Base-by-base conservation (phyloP, 768 basidiomycete species). In the Mycena chlorophos region DNA sequence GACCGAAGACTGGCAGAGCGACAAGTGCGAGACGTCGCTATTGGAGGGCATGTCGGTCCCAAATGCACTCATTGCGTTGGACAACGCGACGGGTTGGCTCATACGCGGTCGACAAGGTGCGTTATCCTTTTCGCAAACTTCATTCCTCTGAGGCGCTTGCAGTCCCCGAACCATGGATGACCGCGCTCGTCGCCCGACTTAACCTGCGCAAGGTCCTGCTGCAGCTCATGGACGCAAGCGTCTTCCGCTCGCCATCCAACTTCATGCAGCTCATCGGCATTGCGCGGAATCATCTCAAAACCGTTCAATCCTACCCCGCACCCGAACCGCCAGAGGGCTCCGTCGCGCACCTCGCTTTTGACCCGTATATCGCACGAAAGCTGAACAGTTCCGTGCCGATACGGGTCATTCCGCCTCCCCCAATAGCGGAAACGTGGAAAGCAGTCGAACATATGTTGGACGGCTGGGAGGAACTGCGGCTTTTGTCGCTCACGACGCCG, bases 1-100 rank as follows among this genome's bases (percentile, higher is more conserved):
- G 91, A 76, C 82, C 57, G 92, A 94, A 76, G 91, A 94, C 63
- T 92, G 90, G 86, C 90, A 92, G 68, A 80, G 88, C 54, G 94
- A 97, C 60, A 94, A 94, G 71, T 88, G 86, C 63, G 92, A 92
- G 19, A 78, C 95, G 0, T 82, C 85, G 0, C 74, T 95, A 4
- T 75, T 86, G 10, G 89, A 94, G 70, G 76, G 78, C 5, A 68
- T 86, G 25, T 78, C 83, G 17, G 79, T 82, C 17, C 73, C 74
- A 45, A 77, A 79, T 53, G 69, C 89, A 23, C 55, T 87, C 5
- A 68, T 73, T 17, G 73, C 75, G 51, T 68, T 94, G 16, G 84
- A 89, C 37, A 76, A 80, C 13, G 88, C 89, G 0, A 74, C 77
- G 14, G 57, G 66, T 20, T 94, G 90, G 88, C 66, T 93, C 4